A percentile compares a stretch with the other conserved stretches of the same genome.
Evolutionary conservation across 176 grass and related monocot genomes (phyloP).

Genomic region (Alopecurus myosuroides): DNA sequence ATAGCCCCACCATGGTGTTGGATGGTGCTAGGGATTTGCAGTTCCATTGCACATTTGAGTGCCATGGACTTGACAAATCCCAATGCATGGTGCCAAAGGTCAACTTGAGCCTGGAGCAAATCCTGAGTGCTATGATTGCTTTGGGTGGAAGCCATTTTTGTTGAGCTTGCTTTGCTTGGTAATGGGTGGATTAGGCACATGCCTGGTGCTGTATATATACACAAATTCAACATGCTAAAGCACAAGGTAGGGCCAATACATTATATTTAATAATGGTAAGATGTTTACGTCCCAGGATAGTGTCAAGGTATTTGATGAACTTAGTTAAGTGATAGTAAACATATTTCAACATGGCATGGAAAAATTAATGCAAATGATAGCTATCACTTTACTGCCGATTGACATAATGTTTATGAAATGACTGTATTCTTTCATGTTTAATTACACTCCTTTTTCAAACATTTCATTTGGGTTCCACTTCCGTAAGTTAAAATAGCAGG

Average conservation of each 20-base stretch:
- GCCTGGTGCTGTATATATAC: not conserved
- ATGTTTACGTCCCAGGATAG: not conserved
- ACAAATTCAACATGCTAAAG: not conserved
- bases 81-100: slow-evolving; percentile 38
- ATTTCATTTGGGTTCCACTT: not conserved
- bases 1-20: slow-evolving; percentile 22
- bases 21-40: slow-evolving; percentile 42
- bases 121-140: not conserved
- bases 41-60: slow-evolving; percentile 46
- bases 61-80: slow-evolving; percentile 35
- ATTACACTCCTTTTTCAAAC: not conserved
- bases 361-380: not conserved
- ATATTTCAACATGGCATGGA: not conserved
- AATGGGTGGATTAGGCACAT: not conserved
- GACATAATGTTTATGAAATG: not conserved
- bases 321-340: not conserved
- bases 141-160: slow-evolving; percentile 1
- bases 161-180: not conserved
- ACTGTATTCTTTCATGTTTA: not conserved
- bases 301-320: not conserved
- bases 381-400: not conserved
- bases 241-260: not conserved
- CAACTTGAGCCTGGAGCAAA: slow-evolving; percentile 30
- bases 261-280: slow-evolving; percentile 6
- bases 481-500: not conserved